Evolutionary conservation across 2,329 filamentous ascomycete genomes (phyloP), one percentile per base, ranked within the genome.

Genomic region (Colletotrichum sp.): DNA sequence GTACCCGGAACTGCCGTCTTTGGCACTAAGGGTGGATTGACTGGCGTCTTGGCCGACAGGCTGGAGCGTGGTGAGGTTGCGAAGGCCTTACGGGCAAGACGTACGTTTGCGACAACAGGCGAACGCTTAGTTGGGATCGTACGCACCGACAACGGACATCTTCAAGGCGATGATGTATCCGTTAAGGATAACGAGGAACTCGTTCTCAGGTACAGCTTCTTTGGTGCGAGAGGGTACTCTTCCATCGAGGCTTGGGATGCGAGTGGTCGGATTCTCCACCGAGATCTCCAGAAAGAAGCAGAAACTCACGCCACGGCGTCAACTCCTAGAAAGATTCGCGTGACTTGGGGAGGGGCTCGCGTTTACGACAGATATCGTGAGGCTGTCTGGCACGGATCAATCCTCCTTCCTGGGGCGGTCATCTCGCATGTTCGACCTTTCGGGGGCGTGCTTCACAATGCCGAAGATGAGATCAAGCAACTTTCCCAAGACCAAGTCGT

Each of bases 1-100:
- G 83, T 85, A 0, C 81, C 82, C 4, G 83, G 83, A 2, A 84
- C 81, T 6, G 82, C 82, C 3, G 83, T 84, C 0, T 84, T 84
- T 68, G 81, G 80, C 16, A 81, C 81, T 8, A 82, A 80, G 59
- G 81, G 79, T n/a, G 81, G 80, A 1, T 55, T 82, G 10, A 83
- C 80, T 2, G 81, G 82, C 21, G 81, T 82, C 6, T 63, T 82
- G 52, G 69, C 81, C 1, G 64, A 77, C 4, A 78, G 52, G 15
- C 67, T 82, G 24, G 67, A 75, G 16, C 62, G 72, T 7, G 30
- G 32, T 5, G 60, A 75, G 6, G 68, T 75, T 15, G 82, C 69
- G 1, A 74, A 69, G n/a, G 66, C 81, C 0, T 76, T 83, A 2
- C 78, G 82, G 8, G 79, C 80, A 12, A 76, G 82, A 1, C 69